phyloP scores from a whole-genome alignment of 345 rosid species.

The Crucihimalaya himalaica region DNA sequence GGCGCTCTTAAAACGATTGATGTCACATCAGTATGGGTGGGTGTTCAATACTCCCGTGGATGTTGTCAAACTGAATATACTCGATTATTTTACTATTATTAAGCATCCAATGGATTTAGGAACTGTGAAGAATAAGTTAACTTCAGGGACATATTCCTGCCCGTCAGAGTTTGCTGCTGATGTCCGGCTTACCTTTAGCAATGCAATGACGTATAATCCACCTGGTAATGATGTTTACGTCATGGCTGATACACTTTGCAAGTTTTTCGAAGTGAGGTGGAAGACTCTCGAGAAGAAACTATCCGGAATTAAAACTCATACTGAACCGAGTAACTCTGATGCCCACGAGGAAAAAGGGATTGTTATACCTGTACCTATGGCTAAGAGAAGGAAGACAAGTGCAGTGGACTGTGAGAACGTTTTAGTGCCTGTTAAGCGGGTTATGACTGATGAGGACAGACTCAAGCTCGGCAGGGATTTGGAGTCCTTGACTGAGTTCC shows the following conservation, averaged over 20 bases:
- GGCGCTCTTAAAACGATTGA: conserved; percentile 57
- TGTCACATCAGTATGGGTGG: conserved; percentile 72
- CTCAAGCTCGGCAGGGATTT: conserved; percentile 56
- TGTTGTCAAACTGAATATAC: conserved; percentile 69
- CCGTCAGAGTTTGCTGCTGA: conserved; percentile 74
- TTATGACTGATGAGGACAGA: conserved; percentile 57
- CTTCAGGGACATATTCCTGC: conserved; percentile 56
- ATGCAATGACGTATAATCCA: conserved; percentile 86
- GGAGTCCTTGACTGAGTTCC: conserved; percentile 66
- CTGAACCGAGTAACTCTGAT: background rate
- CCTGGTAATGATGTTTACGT: conserved; percentile 67
- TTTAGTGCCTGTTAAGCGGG: conserved; percentile 43
- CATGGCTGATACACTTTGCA: conserved; percentile 72
- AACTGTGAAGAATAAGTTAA: conserved; percentile 65
- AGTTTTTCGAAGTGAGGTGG: conserved; percentile 77
- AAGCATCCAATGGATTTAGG: conserved; percentile 92
- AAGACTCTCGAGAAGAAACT: conserved; percentile 78
- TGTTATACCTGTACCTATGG: conserved; percentile 32
- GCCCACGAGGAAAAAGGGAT: background rate
- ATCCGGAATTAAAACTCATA: conserved; percentile 29
- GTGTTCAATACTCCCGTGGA: conserved; percentile 76
- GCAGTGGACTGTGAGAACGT: conserved; percentile 39
- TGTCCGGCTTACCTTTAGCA: conserved; percentile 75
- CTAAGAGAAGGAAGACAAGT: conserved; percentile 49
- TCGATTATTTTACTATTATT: conserved; percentile 75